phyloP scores from a whole-genome alignment of 805 yeast genomes.

The Torulaspora franciscae region DNA sequence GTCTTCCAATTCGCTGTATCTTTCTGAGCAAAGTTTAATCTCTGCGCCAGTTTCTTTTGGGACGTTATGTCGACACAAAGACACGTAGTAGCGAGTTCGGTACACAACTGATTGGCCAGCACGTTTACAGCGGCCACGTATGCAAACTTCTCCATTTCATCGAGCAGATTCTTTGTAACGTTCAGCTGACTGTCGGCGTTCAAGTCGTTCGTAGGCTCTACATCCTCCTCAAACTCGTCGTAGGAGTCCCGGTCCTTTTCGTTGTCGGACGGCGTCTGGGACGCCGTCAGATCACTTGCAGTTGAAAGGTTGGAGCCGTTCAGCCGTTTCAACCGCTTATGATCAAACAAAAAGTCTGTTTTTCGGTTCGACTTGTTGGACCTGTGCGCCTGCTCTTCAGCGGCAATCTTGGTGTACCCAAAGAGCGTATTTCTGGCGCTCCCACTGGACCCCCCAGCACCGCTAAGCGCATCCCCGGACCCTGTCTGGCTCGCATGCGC shows the following conservation, averaged over 20 bases:
- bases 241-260: slow-evolving; percentile 31
- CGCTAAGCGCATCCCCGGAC: slow-evolving; percentile 20
- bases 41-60: slow-evolving; percentile 47
- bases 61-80: slow-evolving; percentile 47
- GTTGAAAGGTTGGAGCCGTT: slow-evolving; percentile 14
- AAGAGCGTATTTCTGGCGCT: slow-evolving; percentile 35
- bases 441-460: slow-evolving; percentile 2
- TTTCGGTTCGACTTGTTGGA: slow-evolving; percentile 51
- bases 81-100: slow-evolving; percentile 60
- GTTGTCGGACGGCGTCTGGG: slow-evolving; percentile 10
- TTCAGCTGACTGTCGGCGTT: slow-evolving; percentile 50
- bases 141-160: slow-evolving; percentile 84
- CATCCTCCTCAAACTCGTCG: slow-evolving; percentile 41
- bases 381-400: slow-evolving; percentile 77
- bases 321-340: slow-evolving; percentile 28
- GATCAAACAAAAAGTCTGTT: slow-evolving; percentile 52
- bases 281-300: slow-evolving; percentile 7
- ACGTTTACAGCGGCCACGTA: slow-evolving; percentile 82
- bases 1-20: slow-evolving; percentile 82
- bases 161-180: slow-evolving; percentile 73
- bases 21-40: slow-evolving; percentile 63
- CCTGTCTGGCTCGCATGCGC: slow-evolving; percentile 3
- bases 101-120: slow-evolving; percentile 73
- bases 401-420: slow-evolving; percentile 84
- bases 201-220: slow-evolving; percentile 34